Evolutionary conservation across 83 land plant species (phyloP).

Genomic region (Picea abies): DNA sequence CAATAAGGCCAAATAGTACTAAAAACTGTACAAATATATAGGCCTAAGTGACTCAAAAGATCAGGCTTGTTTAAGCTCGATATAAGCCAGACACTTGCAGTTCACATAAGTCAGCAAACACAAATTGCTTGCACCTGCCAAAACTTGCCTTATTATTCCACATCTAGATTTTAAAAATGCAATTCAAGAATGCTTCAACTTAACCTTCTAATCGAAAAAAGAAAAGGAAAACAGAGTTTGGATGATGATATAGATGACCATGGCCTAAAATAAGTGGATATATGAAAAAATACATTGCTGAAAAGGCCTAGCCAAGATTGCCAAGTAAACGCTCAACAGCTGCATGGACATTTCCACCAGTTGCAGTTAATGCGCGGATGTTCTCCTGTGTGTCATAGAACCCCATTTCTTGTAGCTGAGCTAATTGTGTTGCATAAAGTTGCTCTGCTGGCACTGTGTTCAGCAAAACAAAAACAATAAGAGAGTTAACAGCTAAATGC

Average conservation of each 20-base stretch:
- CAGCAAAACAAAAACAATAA: constrained; percentile 21
- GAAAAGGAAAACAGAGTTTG: not conserved
- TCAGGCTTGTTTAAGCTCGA: constrained; percentile 1
- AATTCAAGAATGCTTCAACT: not conserved
- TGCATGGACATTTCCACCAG: constrained; percentile 90
- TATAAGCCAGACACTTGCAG: constrained; percentile 10
- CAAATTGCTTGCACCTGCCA: constrained; percentile 19
- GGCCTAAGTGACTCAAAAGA: not conserved
- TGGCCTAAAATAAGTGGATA: constrained; percentile 2
- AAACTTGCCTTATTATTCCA: constrained; percentile 17
- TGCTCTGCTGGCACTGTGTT: constrained; percentile 77
- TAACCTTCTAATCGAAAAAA: not conserved
- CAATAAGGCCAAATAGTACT: not conserved
- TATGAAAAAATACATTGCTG: constrained; percentile 18
- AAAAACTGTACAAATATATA: constrained; percentile 11
- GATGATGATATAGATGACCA: not conserved
- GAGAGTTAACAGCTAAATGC: not conserved
- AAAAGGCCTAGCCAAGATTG: constrained; percentile 53
- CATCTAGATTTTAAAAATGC: not conserved
- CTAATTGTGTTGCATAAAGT: constrained; percentile 83
- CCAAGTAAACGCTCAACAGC: constrained; percentile 93
- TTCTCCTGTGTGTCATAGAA: constrained; percentile 91
- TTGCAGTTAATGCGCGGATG: constrained; percentile 83
- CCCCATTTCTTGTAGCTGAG: constrained; percentile 97
- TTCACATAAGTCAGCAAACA: constrained; percentile 11